These are phyloP conservation scores for Spongospora subterranea DNA, from an alignment of 208 protist species.

Conservation along the genomic window DNA sequence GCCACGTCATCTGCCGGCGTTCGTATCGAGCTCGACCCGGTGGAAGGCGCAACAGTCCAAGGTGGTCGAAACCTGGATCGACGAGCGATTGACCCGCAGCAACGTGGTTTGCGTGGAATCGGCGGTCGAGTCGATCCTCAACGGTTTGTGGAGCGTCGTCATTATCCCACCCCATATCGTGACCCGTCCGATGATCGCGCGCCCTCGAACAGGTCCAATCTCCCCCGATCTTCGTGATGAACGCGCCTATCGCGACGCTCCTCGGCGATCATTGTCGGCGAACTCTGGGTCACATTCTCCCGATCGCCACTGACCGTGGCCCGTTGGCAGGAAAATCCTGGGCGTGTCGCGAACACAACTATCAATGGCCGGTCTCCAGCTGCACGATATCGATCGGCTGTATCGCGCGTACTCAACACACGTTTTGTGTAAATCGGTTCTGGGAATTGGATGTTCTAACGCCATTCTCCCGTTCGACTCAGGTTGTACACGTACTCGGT, in stretches of 20 bases:
- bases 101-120: not conserved
- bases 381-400: not conserved
- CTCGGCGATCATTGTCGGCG: too few species aligned
- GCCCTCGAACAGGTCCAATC: not conserved
- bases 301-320: too few species aligned
- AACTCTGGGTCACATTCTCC: too few species aligned
- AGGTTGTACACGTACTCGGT: conserved; percentile 55
- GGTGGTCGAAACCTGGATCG: not conserved
- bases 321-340: not conserved
- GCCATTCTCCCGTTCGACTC: too few species aligned
- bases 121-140: not conserved
- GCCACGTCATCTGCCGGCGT: not conserved
- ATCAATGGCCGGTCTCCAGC: not conserved
- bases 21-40: not conserved
- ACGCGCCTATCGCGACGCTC: not conserved
- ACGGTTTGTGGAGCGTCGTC: not conserved
- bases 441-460: too few species aligned
- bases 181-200: not conserved
- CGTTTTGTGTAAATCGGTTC: too few species aligned
- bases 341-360: not conserved
- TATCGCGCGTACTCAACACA: conserved; percentile 48
- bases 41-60: not conserved
- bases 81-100: not conserved
- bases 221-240: not conserved
- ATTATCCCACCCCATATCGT: not conserved